Evolutionary conservation across 257 asterid species (phyloP), one percentile per base, ranked within the genome.

Genomic region (Fraxinus pennsylvanica): DNA sequence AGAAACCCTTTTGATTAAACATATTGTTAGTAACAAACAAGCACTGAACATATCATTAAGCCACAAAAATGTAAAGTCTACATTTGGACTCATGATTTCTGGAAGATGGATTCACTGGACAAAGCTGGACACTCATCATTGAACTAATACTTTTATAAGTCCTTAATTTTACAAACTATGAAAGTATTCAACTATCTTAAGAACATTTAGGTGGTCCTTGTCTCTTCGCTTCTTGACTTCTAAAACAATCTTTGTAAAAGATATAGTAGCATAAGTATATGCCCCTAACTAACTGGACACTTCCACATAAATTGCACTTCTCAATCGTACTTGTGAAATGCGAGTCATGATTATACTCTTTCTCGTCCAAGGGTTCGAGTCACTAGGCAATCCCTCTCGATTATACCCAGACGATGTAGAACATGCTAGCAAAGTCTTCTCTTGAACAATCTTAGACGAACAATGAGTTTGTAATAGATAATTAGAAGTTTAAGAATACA

Each of bases 51-150:
- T 52, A 57, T 41, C 54, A 17, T 68, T 61, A 59, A 59, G 84
- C 63, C 77, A 68, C 75, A 66, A 78, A 78, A 33, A 33, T 69
- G 43, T 38, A 0, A 3, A 5, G 4, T 39, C 69, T 70, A 54
- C 57, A 54, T 57, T 79, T 10, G 79, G 73, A 66, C 74, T 78
- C 74, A 81, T 81, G 76, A 86, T 81, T 78, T 76, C 65, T 50
- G 41, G 72, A 50, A 71, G 79, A 72, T 71, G 77, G 79, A 52
- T 63, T 78, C 75, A 71, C 81, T 66, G 68, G 74, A 65, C 86
- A 79, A 84, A 86, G 79, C 73, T 67, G 85, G 35, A 57, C 78
- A 67, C 77, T 84, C 85, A 86, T 85, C 61, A 86, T 83, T 81
- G 73, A 35, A 32, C 6, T 33, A 21, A 74, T 68, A 76, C 43